Percentiles rank a stretch among this genome's conserved stretches.
These are phyloP conservation scores for Ogataea hybrid DNA, from an alignment of 1,139 yeast genomes.

Conservation along the genomic window DNA sequence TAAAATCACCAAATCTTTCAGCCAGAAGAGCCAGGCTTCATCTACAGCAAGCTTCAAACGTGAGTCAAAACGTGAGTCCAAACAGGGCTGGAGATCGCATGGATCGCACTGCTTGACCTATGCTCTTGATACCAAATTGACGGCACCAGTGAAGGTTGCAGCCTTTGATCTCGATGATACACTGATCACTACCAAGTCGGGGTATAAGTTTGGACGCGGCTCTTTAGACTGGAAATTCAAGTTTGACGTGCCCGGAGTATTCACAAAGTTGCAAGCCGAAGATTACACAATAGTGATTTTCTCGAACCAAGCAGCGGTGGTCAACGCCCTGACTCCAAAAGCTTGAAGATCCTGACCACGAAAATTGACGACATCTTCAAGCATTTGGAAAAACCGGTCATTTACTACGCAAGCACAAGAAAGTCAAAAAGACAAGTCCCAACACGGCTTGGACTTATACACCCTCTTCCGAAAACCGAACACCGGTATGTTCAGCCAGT, in stretches of 20 bases:
- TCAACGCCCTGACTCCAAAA: conserved; percentile 34
- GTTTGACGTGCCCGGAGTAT: conserved; percentile 33
- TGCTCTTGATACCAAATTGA: not conserved
- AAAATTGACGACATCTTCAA: conserved; percentile 23
- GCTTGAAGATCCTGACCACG: conserved; percentile 27
- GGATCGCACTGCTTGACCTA: conserved; percentile 17
- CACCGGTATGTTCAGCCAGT: conserved; percentile 47
- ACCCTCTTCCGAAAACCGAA: conserved; percentile 66
- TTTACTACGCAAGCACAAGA: conserved; percentile 66
- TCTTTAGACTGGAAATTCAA: conserved; percentile 73
- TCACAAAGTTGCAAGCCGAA: conserved; percentile 25
- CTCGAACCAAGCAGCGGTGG: conserved; percentile 81
- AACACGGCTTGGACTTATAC: conserved; percentile 38
- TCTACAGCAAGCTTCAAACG: not conserved
- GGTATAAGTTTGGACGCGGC: conserved; percentile 51
- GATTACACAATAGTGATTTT: conserved; percentile 59
- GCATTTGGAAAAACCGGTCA: conserved; percentile 32
- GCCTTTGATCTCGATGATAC: conserved; percentile 82
- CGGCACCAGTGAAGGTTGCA: conserved; percentile 43
- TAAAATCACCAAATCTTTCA: not conserved
- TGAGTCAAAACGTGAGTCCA: not conserved
- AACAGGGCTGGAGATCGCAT: conserved; percentile 3
- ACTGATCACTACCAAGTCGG: conserved; percentile 58
- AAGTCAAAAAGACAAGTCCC: conserved; percentile 35
- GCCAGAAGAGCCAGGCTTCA: not conserved